phyloP scores from a whole-genome alignment of 768 basidiomycete genomes.

The Pholiota molesta region DNA sequence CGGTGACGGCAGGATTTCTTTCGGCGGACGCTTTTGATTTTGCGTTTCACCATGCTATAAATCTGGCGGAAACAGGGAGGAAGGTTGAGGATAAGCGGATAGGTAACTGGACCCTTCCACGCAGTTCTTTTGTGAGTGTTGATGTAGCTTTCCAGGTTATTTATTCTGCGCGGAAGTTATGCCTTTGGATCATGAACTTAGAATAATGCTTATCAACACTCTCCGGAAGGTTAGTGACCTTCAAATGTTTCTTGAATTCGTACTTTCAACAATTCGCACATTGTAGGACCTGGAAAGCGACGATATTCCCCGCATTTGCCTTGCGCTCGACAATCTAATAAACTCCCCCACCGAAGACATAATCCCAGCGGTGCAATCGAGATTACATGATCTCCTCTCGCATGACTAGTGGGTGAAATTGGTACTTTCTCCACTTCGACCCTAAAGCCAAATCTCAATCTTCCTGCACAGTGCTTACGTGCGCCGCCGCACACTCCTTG shows the following conservation, averaged over 20 bases:
- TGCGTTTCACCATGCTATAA: conserved; percentile 76
- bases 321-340: conserved; percentile 74
- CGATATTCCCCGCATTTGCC: conserved; percentile 57
- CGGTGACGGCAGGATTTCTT: conserved; percentile 45
- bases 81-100: conserved; percentile 66
- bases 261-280: not conserved
- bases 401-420: conserved; percentile 75
- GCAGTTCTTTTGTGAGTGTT: not conserved
- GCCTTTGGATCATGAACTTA: conserved; percentile 67
- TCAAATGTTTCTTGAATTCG: not conserved
- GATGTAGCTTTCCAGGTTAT: conserved; percentile 57
- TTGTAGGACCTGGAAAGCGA: conserved; percentile 72
- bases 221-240: conserved; percentile 64
- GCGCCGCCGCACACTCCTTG: conserved; percentile 63
- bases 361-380: conserved; percentile 74
- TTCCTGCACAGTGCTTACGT: conserved; percentile 49
- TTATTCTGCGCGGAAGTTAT: conserved; percentile 77
- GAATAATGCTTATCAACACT: conserved; percentile 86
- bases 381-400: conserved; percentile 64
- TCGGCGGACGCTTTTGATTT: conserved; percentile 58
- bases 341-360: conserved; percentile 64
- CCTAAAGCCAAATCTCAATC: conserved; percentile 15
- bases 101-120: conserved; percentile 41
- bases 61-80: conserved; percentile 70
- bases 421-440: conserved; percentile 13